These are phyloP conservation scores for Plectranthus barbatus DNA, from an alignment of 257 asterid genomes.

Conservation along the genomic window DNA sequence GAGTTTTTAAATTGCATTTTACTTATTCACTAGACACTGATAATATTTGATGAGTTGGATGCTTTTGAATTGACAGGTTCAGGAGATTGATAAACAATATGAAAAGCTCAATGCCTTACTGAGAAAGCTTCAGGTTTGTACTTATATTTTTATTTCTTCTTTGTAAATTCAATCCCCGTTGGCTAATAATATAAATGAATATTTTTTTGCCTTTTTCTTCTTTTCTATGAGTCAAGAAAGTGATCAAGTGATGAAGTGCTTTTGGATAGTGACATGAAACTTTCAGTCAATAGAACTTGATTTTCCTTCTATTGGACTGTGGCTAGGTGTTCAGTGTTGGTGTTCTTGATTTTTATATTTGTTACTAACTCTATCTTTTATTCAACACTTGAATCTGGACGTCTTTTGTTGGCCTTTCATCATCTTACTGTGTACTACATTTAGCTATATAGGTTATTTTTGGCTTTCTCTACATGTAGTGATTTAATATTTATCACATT, in stretches of 20 bases:
- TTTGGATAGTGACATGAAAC: neutral
- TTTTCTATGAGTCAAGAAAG: neutral
- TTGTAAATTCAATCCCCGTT: neutral
- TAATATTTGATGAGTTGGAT: neutral
- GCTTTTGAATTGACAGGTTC: conserved; percentile 46
- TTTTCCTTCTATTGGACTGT: neutral
- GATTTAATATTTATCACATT: neutral
- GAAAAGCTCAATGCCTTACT: conserved; percentile 69
- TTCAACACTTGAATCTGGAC: conserved; percentile 1
- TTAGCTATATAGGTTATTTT: neutral
- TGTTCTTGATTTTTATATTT: neutral
- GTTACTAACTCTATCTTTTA: neutral
- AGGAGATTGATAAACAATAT: conserved; percentile 82
- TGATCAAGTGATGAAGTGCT: neutral
- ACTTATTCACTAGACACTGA: neutral
- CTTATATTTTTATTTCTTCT: neutral
- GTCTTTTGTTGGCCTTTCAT: too few relatives aligned
- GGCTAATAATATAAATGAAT: neutral
- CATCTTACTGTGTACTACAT: too few relatives aligned
- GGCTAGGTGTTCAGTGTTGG: neutral
- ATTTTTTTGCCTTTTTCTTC: neutral
- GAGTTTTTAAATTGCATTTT: neutral
- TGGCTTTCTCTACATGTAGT: neutral
- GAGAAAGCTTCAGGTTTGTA: conserved; percentile 83
- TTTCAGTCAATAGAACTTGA: neutral